phyloP scores from a whole-genome alignment of 1,284 basidiomycete genomes.

The Cryptococcus sp. region DNA sequence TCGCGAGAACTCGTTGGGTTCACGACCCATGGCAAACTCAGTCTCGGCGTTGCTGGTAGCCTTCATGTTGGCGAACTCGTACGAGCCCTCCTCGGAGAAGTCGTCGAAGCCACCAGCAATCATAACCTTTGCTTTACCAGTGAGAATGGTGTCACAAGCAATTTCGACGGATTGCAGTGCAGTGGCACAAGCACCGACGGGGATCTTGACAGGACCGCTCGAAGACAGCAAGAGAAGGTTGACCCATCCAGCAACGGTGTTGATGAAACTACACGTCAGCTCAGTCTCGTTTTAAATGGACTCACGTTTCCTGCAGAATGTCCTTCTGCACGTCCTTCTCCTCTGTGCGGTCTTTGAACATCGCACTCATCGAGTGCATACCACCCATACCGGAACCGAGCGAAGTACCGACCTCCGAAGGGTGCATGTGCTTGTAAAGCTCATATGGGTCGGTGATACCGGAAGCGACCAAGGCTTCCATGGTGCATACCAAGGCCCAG shows the following conservation, averaged over 20 bases:
- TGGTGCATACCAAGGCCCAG: conserved; percentile 92
- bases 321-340: conserved; percentile 98
- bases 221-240: conserved; percentile 92
- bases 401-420: conserved; percentile 89
- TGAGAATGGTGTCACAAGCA: conserved; percentile 90
- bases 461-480: conserved; percentile 94
- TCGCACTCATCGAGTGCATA: conserved; percentile 80
- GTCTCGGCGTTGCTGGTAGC: conserved; percentile 96
- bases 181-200: conserved; percentile 97
- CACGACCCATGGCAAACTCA: conserved; percentile 97
- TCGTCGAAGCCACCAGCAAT: conserved; percentile 98
- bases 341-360: conserved; percentile 98
- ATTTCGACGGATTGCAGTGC: conserved; percentile 97
- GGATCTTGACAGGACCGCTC: conserved; percentile 96
- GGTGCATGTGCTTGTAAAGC: conserved; percentile 93
- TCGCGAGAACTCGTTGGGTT: conserved; percentile 97
- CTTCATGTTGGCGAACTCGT: conserved; percentile 99
- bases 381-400: conserved; percentile 98
- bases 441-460: conserved; percentile 98
- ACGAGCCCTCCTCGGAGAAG: conserved; percentile 94
- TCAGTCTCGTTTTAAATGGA: conserved; percentile 22
- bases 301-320: conserved; percentile 94
- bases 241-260: conserved; percentile 96
- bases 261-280: conserved; percentile 74
- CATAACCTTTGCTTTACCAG: conserved; percentile 98